Evolutionary conservation across 192 early-diverging fungal species (phyloP), one percentile per base, ranked within the genome.

Genomic region (Thoreauomyces humboldtii): DNA sequence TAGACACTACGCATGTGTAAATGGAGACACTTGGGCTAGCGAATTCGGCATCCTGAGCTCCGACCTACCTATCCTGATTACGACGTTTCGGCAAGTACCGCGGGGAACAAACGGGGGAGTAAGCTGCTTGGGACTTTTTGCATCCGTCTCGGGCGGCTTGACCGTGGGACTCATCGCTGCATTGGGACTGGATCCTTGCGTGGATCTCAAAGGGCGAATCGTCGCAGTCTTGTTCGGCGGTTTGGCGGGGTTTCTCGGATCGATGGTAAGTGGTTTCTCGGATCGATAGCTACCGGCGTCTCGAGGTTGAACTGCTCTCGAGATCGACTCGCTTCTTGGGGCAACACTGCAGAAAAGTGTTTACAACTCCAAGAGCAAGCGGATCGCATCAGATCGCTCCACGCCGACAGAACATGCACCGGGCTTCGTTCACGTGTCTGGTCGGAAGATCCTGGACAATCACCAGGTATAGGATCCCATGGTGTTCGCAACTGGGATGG

Each of bases 61-160:
- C 27, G 63, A 71, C 28, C 86, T 80, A 79, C 95, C 95, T 12
- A 69, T 80, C 22, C 76, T 98, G 11, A 93, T 98, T 41, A 98
- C 95, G 4, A 87, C 87, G 0, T 67, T 87, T 29, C 77, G 80
- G 41, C 63, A 76, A 31, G 95, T 95, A 6, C 95, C 95, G 11
- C 87, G 89, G 27, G 95, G 95, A 1, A 95, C 92, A 14, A 97
- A 97, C 73, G 94, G 94, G 11, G 94, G 73, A 1, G 72, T 96
- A 9, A 86, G 84, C 15, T 70, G 74, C 17, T 60, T 93, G 29
- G 93, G 93, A 12, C 43, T 91, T n/a, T 69, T 74, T 0, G 89
- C 93, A 15, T 93, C 91, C 14, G 58, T 93, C 45, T 80, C 73
- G 7, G 92, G 93, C 22, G 93, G 92, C 27, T 56, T 80, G 4